phyloP scores from a whole-genome alignment of 2,329 filamentous ascomycete genomes.

The Xylaria digitata region DNA sequence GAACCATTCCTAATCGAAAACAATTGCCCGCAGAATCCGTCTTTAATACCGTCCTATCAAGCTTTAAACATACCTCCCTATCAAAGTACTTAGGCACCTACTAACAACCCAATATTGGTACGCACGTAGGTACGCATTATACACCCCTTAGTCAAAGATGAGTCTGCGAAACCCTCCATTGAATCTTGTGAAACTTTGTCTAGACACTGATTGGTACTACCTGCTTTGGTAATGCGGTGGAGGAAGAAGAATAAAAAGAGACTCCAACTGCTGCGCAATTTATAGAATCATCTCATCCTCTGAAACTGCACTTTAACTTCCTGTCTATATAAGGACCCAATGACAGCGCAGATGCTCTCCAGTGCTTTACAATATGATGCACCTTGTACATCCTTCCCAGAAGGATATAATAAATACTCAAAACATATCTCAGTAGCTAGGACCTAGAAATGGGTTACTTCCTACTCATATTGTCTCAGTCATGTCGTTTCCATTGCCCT shows the following conservation, averaged over 20 bases:
- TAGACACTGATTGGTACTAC: background rate
- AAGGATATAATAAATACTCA: background rate
- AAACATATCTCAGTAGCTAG: background rate
- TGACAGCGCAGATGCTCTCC: background rate
- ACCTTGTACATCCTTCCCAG: background rate
- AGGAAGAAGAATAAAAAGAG: background rate
- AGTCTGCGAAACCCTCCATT: too few relatives aligned
- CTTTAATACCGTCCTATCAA: too few relatives aligned
- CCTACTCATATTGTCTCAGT: background rate
- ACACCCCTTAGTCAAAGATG: background rate
- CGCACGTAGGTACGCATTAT: background rate
- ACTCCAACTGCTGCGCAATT: background rate
- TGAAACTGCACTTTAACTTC: background rate
- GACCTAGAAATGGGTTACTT: background rate
- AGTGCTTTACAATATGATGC: background rate
- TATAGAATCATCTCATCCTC: background rate
- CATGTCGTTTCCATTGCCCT: background rate
- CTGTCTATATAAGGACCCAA: background rate
- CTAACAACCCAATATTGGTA: too few relatives aligned
- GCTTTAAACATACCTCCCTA: too few relatives aligned
- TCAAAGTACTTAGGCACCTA: too few relatives aligned
- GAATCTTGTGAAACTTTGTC: background rate
- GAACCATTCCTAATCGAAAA: too few relatives aligned
- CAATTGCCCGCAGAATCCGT: too few relatives aligned
- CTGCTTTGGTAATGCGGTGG: background rate